Base-by-base conservation (phyloP, 2,329 filamentous ascomycete species). In the Massarina eburnea region DNA sequence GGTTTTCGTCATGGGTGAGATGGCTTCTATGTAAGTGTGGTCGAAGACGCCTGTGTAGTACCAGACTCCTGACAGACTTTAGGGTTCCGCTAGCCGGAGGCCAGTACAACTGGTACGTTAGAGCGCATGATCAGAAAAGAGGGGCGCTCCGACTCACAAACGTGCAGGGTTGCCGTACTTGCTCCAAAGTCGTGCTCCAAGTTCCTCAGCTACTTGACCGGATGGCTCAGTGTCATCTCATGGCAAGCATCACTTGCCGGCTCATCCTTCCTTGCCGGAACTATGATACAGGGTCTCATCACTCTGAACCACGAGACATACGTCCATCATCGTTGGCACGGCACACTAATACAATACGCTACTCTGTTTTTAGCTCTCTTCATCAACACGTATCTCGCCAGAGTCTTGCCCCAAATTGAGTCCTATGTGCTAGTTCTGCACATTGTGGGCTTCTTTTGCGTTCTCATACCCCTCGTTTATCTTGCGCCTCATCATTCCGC, bases 221-320 rank as follows among this genome's bases (percentile, higher is more conserved):
- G 75, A 2, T 78, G 75, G 75, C 71, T 75, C 52, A 70, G 66
- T 0, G 68, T 72, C 1, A 52, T 78, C 5, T 68, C 67, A 7
- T 78, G 75, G 75, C 74, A 77, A 51, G 70, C 73, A 1, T 73
- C 69, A 7, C 66, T 64, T 20, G 73, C 75, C 4, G 68, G 68
- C 5, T 71, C 71, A 2, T 67, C 67, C 0, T 76, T 73, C 49
- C 59, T 76, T 1, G 66, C 68, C 0, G 72, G 70, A 2, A 72
- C 69, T 1, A 57, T 76, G 19, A 72, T 76, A 20, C 72, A 59
- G 71, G 59, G 53, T 1, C 48, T 64, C 3, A 45, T 58, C 2
- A 46, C 57, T 3, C 55, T 78, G 30, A 75, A 71, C 41, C 65
- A 71, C 19, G 65, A 67, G 0, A 53, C 58, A 3, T 78, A 76